These are phyloP conservation scores for Triangularia setosa DNA, from an alignment of 2,329 filamentous ascomycete genomes.

Conservation along the genomic window DNA sequence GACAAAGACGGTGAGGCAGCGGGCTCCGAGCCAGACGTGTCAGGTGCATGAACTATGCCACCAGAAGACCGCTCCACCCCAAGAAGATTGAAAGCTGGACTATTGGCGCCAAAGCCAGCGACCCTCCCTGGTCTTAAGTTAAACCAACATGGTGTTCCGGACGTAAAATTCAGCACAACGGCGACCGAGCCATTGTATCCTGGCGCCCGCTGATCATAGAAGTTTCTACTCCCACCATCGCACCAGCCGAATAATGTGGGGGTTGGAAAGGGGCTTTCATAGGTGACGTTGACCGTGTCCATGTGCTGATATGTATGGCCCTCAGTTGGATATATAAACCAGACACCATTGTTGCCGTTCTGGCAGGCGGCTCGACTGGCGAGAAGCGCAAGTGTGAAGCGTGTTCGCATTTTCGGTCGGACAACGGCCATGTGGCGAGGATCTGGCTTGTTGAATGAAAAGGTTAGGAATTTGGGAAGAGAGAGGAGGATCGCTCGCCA, in stretches of 20 bases:
- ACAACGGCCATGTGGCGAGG: background rate
- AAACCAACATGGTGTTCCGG: slow-evolving; percentile 14
- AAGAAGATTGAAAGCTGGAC: slow-evolving; percentile 8
- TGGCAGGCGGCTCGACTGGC: background rate
- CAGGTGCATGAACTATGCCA: slow-evolving; percentile 3
- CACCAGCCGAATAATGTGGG: slow-evolving; percentile 14
- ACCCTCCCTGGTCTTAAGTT: slow-evolving; percentile 12
- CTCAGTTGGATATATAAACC: slow-evolving; percentile 14
- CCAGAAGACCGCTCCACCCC: slow-evolving; percentile 9
- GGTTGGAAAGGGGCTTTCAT: slow-evolving; percentile 14
- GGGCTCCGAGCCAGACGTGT: background rate
- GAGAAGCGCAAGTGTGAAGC: background rate
- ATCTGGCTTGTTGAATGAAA: background rate
- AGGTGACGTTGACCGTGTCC: slow-evolving; percentile 17
- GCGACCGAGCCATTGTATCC: slow-evolving; percentile 11
- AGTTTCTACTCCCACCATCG: slow-evolving; percentile 1
- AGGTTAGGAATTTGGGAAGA: background rate
- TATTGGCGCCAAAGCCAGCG: slow-evolving; percentile 13
- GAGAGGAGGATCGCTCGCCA: background rate
- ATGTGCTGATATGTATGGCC: slow-evolving; percentile 12
- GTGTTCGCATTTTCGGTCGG: background rate
- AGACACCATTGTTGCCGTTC: slow-evolving; percentile 9
- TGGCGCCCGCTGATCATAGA: background rate
- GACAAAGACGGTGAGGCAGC: background rate
- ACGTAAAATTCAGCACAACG: slow-evolving; percentile 12